Conservation (phyloP, 2,329 filamentous ascomycete genomes). For the Penicillium frequentans region DNA sequence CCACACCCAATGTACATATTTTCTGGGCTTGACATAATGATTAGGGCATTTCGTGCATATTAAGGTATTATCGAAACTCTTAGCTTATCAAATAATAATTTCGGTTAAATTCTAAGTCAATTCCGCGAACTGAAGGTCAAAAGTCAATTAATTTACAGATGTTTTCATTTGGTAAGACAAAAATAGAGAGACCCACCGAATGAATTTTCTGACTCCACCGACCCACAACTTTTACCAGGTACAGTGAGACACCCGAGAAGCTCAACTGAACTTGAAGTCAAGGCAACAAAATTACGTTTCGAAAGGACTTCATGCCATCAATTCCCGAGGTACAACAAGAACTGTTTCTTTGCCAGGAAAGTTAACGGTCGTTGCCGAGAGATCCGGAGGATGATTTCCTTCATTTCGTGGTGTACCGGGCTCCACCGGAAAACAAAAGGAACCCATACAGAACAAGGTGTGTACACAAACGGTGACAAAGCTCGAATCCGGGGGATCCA, state of each 20-base stretch:
- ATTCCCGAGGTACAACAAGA: too few species aligned
- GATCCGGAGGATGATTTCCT: conserved; percentile 1
- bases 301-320: background rate
- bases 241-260: background rate
- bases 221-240: background rate
- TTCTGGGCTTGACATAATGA: background rate
- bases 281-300: background rate
- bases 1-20: conserved; percentile 1
- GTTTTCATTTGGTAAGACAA: background rate
- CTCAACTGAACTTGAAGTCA: background rate
- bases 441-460: conserved; percentile 1
- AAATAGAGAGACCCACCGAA: background rate
- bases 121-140: background rate
- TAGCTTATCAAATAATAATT: background rate
- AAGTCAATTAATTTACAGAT: conserved; percentile 1
- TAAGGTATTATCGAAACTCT: background rate
- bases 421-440: conserved; percentile 1
- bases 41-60: background rate
- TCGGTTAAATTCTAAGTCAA: background rate
- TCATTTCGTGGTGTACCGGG: conserved; percentile 7
- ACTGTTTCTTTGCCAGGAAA: background rate
- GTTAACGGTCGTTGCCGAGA: background rate
- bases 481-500: background rate
- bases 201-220: background rate
- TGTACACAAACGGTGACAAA: background rate